Evolutionary conservation across 345 rosid genomes (phyloP).

Genomic region (Limnanthes douglasii): DNA sequence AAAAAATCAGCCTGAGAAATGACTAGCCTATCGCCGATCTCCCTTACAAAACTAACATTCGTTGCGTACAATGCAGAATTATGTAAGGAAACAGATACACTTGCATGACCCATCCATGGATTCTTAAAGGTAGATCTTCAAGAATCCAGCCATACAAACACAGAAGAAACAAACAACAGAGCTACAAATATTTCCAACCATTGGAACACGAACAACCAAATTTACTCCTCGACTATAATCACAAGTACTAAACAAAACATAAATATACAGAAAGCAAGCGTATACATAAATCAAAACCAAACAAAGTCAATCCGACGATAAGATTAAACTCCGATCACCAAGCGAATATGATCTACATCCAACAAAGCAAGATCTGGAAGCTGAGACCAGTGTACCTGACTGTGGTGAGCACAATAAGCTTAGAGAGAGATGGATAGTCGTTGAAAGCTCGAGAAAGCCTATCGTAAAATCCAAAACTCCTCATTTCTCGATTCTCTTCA

Average conservation of each 20-base stretch:
- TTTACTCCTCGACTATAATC: no score
- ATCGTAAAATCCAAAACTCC: constrained; percentile 32
- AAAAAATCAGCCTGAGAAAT: no score
- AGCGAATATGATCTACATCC: background rate
- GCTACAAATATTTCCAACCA: no score
- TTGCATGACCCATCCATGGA: no score
- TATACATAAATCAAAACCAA: background rate
- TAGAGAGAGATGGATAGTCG: constrained; percentile 55
- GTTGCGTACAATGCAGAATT: no score
- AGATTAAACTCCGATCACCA: background rate
- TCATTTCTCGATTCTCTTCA: constrained; percentile 26
- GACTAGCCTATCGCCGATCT: no score
- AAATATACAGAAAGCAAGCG: background rate
- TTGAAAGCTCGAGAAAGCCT: constrained; percentile 48
- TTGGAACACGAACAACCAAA: no score
- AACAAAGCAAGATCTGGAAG: background rate
- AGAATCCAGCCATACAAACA: no score
- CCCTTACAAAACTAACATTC: no score
- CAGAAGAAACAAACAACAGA: no score
- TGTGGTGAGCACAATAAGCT: constrained; percentile 57
- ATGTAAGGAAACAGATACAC: no score
- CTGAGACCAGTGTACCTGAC: constrained; percentile 32
- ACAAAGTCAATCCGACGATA: background rate
- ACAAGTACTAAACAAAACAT: background rate
- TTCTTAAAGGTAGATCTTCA: no score